Conservation (phyloP, 2,329 filamentous ascomycete species). For the Colletotrichum destructivum region DNA sequence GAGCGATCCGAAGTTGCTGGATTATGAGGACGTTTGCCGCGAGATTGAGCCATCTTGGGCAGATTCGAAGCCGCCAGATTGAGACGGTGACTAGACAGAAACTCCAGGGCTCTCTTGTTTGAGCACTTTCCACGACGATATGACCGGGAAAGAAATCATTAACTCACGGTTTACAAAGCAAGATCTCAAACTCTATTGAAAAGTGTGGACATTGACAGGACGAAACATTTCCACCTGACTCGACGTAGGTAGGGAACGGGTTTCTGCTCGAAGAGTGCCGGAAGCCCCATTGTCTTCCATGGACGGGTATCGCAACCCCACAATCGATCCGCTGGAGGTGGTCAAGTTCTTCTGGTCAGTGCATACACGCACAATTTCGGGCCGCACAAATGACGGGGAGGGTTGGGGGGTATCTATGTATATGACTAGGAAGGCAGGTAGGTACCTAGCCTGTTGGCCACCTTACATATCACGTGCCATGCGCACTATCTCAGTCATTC, state of each 20-base stretch:
- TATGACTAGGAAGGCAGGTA: no score
- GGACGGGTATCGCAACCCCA: not conserved
- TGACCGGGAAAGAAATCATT: not conserved
- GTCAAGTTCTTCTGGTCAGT: not conserved
- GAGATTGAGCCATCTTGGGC: constrained; percentile 75
- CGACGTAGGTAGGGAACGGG: not conserved
- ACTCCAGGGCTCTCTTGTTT: not conserved
- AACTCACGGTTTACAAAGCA: not conserved
- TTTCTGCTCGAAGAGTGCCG: not conserved
- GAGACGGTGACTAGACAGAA: not conserved
- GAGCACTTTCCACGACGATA: not conserved
- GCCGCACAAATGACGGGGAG: not conserved
- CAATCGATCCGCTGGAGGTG: not conserved
- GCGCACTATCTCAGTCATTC: not conserved
- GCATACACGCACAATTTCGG: not conserved
- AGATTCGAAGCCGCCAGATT: constrained; percentile 62
- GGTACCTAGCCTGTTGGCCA: not conserved
- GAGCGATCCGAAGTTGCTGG: constrained; percentile 69
- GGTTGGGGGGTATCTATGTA: no score
- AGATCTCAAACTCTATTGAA: not conserved
- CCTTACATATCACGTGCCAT: constrained; percentile 16
- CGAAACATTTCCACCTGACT: not conserved
- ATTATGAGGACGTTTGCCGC: constrained; percentile 84
- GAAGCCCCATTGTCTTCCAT: not conserved
- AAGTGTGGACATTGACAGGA: not conserved